Base-by-base conservation (phyloP, 2,329 filamentous ascomycete species). In the Sclerotinia subarctica region DNA sequence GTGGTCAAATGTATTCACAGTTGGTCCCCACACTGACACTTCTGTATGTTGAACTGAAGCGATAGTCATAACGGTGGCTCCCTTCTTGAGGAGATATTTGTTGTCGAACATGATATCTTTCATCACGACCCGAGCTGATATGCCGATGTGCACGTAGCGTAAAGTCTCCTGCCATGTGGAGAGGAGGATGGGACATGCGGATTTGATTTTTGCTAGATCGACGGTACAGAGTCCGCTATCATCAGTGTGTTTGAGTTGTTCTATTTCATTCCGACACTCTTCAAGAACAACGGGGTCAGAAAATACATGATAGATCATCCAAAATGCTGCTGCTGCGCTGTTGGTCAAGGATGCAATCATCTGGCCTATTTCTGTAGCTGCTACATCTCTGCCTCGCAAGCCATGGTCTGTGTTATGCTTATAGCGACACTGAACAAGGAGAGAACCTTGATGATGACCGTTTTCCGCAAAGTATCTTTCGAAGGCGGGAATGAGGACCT, bases 111-210 rank as follows among this genome's bases (percentile, higher is more conserved):
- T 58, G 3, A 79, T 81, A 64, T 85, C 82, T 32, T 78, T 72
- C 19, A 77, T 71, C 5, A 83, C 78, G 5, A 76, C 73, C 7
- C 83, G 79, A 49, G 76, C 78, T 11, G 78, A 78, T 21, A 78
- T 72, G 10, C 77, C 74, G 2, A 78, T 78, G 38, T 80, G 79
- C 15, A 70, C 73, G 5, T 82, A 67, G 5, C 83, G 81, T 67
- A 83, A 72, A 0, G 78, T 78, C 70, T 84, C 83, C 19, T 79
- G 78, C 46, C 77, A 78, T 44, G 80, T 80, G 7, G 80, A 76
- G 13, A 85, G 74, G 5, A 83, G 72, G 32, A 57, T 59, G 3
- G 56, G 64, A 38, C 54, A 66, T 2, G 3, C 26, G 19, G 15
- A 8, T 17, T 42, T 26, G 15, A 52, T 3, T 5, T 42, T 52